Conservation (phyloP, 2,329 filamentous ascomycete genomes). For the Epicoccum nigrum region DNA sequence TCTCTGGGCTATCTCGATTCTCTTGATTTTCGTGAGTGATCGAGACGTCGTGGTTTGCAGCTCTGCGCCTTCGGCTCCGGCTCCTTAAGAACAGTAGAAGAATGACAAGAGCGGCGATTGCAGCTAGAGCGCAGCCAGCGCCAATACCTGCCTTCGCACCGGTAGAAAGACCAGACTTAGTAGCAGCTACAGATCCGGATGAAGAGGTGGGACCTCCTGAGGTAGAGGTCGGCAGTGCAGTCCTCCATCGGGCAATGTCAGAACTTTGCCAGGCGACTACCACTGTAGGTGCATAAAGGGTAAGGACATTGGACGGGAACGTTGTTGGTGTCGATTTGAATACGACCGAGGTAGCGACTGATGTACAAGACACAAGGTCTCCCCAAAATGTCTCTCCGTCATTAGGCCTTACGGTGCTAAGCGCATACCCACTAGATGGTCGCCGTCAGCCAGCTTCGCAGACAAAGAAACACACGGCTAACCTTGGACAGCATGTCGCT, state of each 20-base stretch:
- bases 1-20: background rate
- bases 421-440: background rate
- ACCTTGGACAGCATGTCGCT: conserved; percentile 8
- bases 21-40: background rate
- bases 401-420: background rate
- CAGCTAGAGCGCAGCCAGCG: background rate
- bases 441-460: background rate
- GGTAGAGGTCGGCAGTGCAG: background rate
- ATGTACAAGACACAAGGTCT: conserved; percentile 2
- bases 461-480: too few species aligned
- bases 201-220: background rate
- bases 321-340: background rate
- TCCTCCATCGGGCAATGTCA: background rate
- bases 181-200: background rate
- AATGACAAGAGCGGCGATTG: background rate
- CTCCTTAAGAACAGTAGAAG: background rate
- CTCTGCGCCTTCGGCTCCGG: background rate
- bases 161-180: background rate
- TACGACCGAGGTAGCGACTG: background rate
- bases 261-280: conserved; percentile 5
- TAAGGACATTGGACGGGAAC: background rate
- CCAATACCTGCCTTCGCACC: background rate
- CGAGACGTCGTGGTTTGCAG: background rate
- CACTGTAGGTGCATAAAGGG: conserved; percentile 1
- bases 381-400: background rate